Base-by-base conservation (phyloP, 2,329 filamentous ascomycete species). In the Diplodia corticola region DNA sequence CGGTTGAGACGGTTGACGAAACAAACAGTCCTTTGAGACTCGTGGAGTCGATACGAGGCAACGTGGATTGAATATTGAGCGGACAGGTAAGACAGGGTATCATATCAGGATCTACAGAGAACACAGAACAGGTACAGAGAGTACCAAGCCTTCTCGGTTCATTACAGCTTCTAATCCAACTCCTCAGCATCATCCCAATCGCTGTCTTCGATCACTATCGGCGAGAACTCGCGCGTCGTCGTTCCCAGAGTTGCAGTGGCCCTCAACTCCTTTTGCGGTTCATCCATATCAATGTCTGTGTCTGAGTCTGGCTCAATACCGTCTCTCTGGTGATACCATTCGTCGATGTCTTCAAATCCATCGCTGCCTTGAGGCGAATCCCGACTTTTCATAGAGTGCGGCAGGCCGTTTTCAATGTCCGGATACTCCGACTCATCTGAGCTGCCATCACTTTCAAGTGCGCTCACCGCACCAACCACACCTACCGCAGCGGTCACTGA, bases 191-290 rank as follows among this genome's bases (percentile, higher is more conserved):
- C 80, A 66, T 85, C 82, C 77, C 79, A 82, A 59, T 87, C 85
- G 69, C 84, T 87, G 70, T 86, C 84, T 67, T 85, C 81, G 48
- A 87, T 83, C 12, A 85, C 79, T 33, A 61, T 61, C n/a, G 57
- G 40, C 12, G n/a, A 35, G 5, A 49, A 49, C 30, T 53, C 51
- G 9, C 20, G 24, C 20, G 5, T 10, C 1, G 20, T n/a, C 26
- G 37, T 4, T 7, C n/a, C 6, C 4, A 4, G 3, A 9, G 13
- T 2, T 12, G 28, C 26, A 12, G 57, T 24, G 24, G 5, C 12
- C 15, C 5, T 5, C n/a, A 30, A n/a, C 2, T 13, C 40, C 20
- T 26, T 33, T 20, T 63, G 26, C 13, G 20, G n/a, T 4, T 24
- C 22, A 2, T 50, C 59, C 7, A 37, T n/a, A 17, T 54, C 30